Base-by-base conservation (phyloP, 805 yeast species). In the Candida peoriensis region DNA sequence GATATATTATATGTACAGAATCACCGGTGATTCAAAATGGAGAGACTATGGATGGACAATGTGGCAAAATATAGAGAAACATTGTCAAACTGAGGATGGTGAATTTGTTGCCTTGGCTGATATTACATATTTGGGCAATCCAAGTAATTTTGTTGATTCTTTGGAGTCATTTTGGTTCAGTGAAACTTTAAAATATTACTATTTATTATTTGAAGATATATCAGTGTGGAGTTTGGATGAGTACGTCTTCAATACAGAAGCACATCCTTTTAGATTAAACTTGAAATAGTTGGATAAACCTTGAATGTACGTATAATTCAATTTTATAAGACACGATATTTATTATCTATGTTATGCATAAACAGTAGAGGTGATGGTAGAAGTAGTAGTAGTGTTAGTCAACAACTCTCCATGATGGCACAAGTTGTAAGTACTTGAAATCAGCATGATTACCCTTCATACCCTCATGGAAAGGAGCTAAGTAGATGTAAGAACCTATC, bases 381-480 rank as follows among this genome's bases (percentile, higher is more conserved):
- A 24, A 19, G 8, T 16, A 23, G 11, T 8, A 28, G 16, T 8
- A 9, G 21, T 6, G 21, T n/a, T 24, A 24, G 17, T 29, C 25
- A 25, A 14, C 29, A 14, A 49, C 46, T 24, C 70, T 71, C 89
- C 89, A 81, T 7, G 75, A 54, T 11, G 59, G 54, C 34, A 81
- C 55, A 64, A 81, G 62, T 47, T 71, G 66, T 50, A 83, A 61
- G 52, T 76, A 63, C 32, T 52, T 50, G 56, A 60, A 82, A 32
- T 73, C 63, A 1, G 52, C 43, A 25, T 63, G 64, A 30, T 68
- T 64, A 16, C 82, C 83, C 9, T 54, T 56, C 95, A 90, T 84
- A 35, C 97, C 97, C 47, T 82, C 81, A 13, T 86, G 72, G 31
- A 90, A 63, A 39, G 85, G 87, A 33, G 78, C 66, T 52, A 76